Conservation (phyloP, 2,329 filamentous ascomycete species). For the Pezizomycotina sp. region DNA sequence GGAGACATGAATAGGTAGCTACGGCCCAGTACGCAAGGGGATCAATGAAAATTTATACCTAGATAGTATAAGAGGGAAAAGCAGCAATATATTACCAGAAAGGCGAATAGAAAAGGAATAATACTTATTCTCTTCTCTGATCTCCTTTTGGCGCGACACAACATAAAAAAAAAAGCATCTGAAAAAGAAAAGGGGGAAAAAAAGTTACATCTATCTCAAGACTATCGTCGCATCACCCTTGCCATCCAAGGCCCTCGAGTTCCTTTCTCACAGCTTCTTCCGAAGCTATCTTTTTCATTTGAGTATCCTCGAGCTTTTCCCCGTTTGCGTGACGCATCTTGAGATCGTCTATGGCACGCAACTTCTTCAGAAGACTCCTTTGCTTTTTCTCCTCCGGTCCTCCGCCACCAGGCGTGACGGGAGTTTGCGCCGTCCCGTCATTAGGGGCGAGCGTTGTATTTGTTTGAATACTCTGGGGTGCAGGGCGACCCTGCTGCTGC, state of each 20-base stretch:
- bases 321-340: slow-evolving; percentile 91
- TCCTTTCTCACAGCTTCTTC: slow-evolving; percentile 74
- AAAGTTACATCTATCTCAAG: slow-evolving; percentile 1
- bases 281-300: slow-evolving; percentile 94
- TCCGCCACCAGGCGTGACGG: slow-evolving; percentile 36
- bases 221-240: slow-evolving; percentile 24
- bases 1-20: too few relatives aligned
- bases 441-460: slow-evolving; percentile 25
- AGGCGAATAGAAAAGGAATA: slow-evolving; percentile 3
- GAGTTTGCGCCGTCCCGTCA: slow-evolving; percentile 32
- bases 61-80: slow-evolving; percentile 1
- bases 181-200: slow-evolving; percentile 1
- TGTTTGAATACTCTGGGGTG: slow-evolving; percentile 23
- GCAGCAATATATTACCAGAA: too few relatives aligned
- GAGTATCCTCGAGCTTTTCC: slow-evolving; percentile 94
- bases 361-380: slow-evolving; percentile 85
- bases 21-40: too few relatives aligned
- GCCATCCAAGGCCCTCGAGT: slow-evolving; percentile 46
- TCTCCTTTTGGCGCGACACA: not conserved
- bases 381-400: slow-evolving; percentile 66
- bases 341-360: slow-evolving; percentile 89
- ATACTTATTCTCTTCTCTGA: slow-evolving; percentile 1
- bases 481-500: slow-evolving; percentile 24
- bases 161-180: not conserved
- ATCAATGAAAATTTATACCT: not conserved